Evolutionary conservation across 805 yeast species (phyloP).

Genomic region (Kodamaea sagamina): DNA sequence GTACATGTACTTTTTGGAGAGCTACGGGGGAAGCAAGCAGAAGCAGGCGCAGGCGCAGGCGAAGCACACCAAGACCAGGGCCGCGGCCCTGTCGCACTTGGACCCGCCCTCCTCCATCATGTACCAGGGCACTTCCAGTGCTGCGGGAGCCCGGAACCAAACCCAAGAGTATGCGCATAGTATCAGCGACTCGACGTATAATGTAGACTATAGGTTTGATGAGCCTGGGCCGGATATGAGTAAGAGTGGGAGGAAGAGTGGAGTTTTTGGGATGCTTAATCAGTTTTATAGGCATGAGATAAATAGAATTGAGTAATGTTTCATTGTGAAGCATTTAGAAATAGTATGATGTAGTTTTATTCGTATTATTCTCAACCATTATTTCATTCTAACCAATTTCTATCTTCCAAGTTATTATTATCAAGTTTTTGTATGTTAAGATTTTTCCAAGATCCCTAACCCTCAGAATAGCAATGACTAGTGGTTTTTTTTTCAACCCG

Average conservation of each 20-base stretch:
- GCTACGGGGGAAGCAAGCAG: conserved; percentile 49
- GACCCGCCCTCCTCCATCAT: conserved; percentile 22
- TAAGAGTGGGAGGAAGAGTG: conserved; percentile 39
- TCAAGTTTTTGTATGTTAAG: no score
- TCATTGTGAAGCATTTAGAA: not conserved
- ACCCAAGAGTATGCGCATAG: conserved; percentile 13
- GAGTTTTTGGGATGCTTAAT: conserved; percentile 78
- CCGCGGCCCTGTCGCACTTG: conserved; percentile 4
- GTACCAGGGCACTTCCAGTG: conserved; percentile 7
- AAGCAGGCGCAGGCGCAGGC: conserved; percentile 9
- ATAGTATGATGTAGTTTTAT: no score
- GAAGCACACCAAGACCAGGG: not conserved
- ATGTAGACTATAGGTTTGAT: conserved; percentile 26
- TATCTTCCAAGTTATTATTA: no score
- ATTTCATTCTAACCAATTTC: no score
- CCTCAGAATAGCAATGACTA: no score
- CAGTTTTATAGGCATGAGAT: conserved; percentile 64
- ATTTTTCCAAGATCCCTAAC: no score
- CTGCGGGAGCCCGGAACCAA: no score
- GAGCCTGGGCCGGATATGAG: conserved; percentile 25
- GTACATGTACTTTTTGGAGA: conserved; percentile 82
- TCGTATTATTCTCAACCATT: no score
- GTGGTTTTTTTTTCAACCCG: no score
- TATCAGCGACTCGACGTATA: conserved; percentile 30
- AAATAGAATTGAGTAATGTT: conserved; percentile 1